These are phyloP conservation scores for Thermothelomyces thermophilus DNA, from an alignment of 2,329 filamentous ascomycete genomes.

Conservation along the genomic window DNA sequence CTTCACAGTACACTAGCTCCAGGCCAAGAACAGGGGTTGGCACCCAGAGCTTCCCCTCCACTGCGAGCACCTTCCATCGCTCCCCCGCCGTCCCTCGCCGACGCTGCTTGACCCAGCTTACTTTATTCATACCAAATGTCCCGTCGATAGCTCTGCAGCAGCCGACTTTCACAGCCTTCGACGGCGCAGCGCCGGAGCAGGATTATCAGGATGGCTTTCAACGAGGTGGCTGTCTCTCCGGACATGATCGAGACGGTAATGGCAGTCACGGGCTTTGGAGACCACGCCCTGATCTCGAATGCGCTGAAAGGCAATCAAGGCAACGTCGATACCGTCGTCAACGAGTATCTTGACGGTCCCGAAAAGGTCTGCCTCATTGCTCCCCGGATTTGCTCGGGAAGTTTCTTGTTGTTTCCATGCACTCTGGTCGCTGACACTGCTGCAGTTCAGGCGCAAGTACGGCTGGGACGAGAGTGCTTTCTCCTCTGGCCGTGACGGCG, in stretches of 20 bases:
- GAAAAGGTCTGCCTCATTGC: slow-evolving; percentile 33
- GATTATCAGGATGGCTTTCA: slow-evolving; percentile 13
- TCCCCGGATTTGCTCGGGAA: neutral
- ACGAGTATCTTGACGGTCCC: slow-evolving; percentile 46
- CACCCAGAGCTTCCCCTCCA: neutral
- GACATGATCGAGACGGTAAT: slow-evolving; percentile 8
- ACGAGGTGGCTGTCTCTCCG: neutral
- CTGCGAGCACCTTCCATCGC: neutral
- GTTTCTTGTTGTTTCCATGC: neutral
- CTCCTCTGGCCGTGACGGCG: slow-evolving; percentile 45
- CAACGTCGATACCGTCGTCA: slow-evolving; percentile 42
- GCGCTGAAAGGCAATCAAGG: slow-evolving; percentile 37
- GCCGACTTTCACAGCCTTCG: neutral
- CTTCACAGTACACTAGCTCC: neutral
- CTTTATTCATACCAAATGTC: slow-evolving; percentile 4
- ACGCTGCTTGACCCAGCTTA: neutral
- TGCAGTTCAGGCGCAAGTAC: slow-evolving; percentile 43
- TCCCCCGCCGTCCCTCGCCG: neutral
- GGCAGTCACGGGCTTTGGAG: slow-evolving; percentile 6
- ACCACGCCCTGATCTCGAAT: slow-evolving; percentile 8
- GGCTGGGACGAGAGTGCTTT: slow-evolving; percentile 52
- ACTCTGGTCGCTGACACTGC: slow-evolving; percentile 13
- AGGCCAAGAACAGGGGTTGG: too few relatives aligned
- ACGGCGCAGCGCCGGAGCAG: neutral
- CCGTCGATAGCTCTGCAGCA: neutral